Evolutionary conservation across 2,329 filamentous ascomycete species (phyloP).

Genomic region (Penicillium sp.): DNA sequence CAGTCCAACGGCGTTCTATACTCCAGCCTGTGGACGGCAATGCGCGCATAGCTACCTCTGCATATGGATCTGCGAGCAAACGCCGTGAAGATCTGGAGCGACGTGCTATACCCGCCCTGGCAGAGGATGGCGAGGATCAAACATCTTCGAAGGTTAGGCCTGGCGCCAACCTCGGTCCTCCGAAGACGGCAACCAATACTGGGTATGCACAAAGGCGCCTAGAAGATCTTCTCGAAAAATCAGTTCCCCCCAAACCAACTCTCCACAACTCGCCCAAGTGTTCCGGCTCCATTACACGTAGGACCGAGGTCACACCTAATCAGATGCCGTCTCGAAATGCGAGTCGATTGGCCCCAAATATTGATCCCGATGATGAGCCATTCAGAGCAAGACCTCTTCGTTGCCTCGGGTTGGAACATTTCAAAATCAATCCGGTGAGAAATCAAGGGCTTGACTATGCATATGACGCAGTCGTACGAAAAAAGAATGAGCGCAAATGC

Average conservation of each 20-base stretch:
- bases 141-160: neutral
- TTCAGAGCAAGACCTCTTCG: conserved; percentile 58
- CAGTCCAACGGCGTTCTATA: conserved; percentile 8
- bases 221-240: conserved; percentile 32
- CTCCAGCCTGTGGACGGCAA: conserved; percentile 35
- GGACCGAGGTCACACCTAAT: neutral
- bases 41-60: conserved; percentile 4
- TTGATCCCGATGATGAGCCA: conserved; percentile 37
- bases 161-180: neutral
- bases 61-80: conserved; percentile 32
- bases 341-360: conserved; percentile 8
- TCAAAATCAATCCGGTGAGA: conserved; percentile 71
- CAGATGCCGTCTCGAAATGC: neutral
- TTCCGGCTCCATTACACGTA: neutral
- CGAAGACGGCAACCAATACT: neutral
- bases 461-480: conserved; percentile 70
- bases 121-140: conserved; percentile 49
- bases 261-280: conserved; percentile 9
- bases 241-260: conserved; percentile 23
- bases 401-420: conserved; percentile 64
- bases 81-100: conserved; percentile 24
- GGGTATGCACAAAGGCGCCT: conserved; percentile 26
- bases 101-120: conserved; percentile 44
- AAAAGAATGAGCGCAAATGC: conserved; percentile 63
- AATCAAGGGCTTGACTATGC: conserved; percentile 71